Percentiles rank a stretch among this genome's conserved stretches.
Conservation (phyloP, 2,329 filamentous ascomycete genomes). For the Aurifilum marmelostoma region DNA sequence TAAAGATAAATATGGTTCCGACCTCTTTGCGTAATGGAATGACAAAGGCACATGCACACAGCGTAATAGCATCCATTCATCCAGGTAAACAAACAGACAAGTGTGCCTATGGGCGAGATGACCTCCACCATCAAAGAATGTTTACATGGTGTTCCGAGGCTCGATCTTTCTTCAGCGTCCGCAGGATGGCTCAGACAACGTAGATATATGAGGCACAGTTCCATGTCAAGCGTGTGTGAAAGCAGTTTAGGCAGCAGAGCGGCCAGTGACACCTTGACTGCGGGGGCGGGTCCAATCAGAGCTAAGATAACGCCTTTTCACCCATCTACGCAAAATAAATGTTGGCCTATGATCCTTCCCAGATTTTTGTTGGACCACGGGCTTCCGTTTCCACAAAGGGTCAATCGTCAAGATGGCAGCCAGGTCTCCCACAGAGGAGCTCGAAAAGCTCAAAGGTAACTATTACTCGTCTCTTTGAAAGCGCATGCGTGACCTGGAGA, state of each 20-base stretch:
- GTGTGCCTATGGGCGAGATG: too few species aligned
- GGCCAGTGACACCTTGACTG: background rate
- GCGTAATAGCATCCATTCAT: too few species aligned
- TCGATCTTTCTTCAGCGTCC: too few species aligned
- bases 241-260: background rate
- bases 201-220: too few species aligned
- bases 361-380: background rate
- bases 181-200: too few species aligned
- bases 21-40: too few species aligned
- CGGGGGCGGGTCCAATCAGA: background rate
- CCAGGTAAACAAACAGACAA: too few species aligned
- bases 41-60: too few species aligned
- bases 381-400: slow-evolving; percentile 3
- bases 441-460: slow-evolving; percentile 46
- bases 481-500: background rate
- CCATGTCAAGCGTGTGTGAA: too few species aligned
- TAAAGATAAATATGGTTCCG: too few species aligned
- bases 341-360: background rate
- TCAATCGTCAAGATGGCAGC: slow-evolving; percentile 44
- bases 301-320: background rate
- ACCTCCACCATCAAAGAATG: too few species aligned
- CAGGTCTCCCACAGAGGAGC: slow-evolving; percentile 45
- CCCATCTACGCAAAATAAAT: background rate
- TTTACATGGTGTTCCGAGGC: too few species aligned
- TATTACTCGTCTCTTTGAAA: background rate